Conservation (phyloP, 495 filamentous ascomycete genomes). For the Neurospora tetraspora region DNA sequence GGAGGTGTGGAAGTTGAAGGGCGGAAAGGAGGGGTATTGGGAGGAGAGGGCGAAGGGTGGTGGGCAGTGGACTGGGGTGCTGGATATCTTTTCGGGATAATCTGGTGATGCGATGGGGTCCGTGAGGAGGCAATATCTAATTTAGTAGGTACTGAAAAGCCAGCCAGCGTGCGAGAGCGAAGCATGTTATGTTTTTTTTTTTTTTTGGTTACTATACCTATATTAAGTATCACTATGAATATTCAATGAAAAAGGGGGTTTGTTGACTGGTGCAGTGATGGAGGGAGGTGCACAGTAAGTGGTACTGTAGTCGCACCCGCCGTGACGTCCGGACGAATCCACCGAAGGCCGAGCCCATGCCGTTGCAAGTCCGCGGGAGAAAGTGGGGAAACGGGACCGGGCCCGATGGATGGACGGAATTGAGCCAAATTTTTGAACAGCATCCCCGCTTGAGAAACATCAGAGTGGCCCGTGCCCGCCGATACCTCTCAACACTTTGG, state of each 20-base stretch:
- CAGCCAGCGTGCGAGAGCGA: not conserved
- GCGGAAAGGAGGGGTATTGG: conserved; percentile 83
- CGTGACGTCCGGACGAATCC: not conserved
- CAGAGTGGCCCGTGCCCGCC: not conserved
- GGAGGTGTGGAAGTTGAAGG: conserved; percentile 70
- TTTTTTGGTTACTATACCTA: not conserved
- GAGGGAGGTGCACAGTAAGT: not conserved
- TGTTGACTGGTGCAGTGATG: not conserved
- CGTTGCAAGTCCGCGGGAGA: not conserved
- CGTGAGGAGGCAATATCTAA: not conserved
- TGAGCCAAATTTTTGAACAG: not conserved
- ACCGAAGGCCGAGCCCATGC: not conserved
- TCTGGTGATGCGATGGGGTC: not conserved
- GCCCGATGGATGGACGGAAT: not conserved
- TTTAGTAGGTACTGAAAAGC: not conserved
- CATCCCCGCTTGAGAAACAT: not conserved
- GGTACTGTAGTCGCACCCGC: not conserved
- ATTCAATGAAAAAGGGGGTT: not conserved
- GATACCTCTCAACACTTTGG: not conserved
- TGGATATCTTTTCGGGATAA: conserved; percentile 51
- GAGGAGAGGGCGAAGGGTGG: conserved; percentile 61
- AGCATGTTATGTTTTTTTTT: not conserved
- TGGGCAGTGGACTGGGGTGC: conserved; percentile 52
- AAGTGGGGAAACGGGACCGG: not conserved
- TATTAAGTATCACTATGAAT: not conserved